Evolutionary conservation across 768 basidiomycete genomes (phyloP).

Genomic region (Boletus subparvulus): DNA sequence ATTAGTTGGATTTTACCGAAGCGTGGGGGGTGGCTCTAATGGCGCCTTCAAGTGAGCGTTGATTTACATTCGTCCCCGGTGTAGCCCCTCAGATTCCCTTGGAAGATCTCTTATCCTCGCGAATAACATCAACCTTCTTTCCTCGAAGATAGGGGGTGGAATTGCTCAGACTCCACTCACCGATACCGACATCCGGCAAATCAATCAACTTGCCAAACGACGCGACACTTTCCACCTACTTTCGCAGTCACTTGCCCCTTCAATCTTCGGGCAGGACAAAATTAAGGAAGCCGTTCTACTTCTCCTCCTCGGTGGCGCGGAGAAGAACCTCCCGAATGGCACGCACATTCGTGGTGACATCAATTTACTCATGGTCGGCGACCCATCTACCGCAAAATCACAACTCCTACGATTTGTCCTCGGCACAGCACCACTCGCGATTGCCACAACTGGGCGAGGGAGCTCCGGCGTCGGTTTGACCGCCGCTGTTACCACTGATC

Average conservation of each 20-base stretch:
- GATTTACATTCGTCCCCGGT: slow-evolving; percentile 10
- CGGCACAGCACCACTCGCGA: slow-evolving; percentile 93
- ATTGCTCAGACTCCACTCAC: slow-evolving; percentile 92
- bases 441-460: slow-evolving; percentile 96
- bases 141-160: slow-evolving; percentile 92
- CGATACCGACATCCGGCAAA: slow-evolving; percentile 91
- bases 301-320: slow-evolving; percentile 91
- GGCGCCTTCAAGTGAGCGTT: slow-evolving; percentile 87
- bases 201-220: slow-evolving; percentile 90
- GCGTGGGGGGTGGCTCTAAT: slow-evolving; percentile 85
- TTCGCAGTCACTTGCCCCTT: slow-evolving; percentile 93
- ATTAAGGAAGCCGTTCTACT: slow-evolving; percentile 95
- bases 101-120: slow-evolving; percentile 86
- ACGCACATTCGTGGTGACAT: slow-evolving; percentile 99
- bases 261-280: slow-evolving; percentile 94
- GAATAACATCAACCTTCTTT: slow-evolving; percentile 92
- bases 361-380: slow-evolving; percentile 99
- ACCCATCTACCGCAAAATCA: slow-evolving; percentile 97
- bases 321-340: slow-evolving; percentile 96
- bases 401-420: slow-evolving; percentile 96
- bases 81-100: slow-evolving; percentile 13
- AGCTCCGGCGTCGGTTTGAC: slow-evolving; percentile 99
- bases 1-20: slow-evolving; percentile 92
- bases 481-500: slow-evolving; percentile 97
- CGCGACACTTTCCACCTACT: slow-evolving; percentile 85